Percentiles rank a stretch among this genome's conserved stretches.
These are phyloP conservation scores for Vigna hirtella DNA, from an alignment of 306 rosid species.

Conservation along the genomic window DNA sequence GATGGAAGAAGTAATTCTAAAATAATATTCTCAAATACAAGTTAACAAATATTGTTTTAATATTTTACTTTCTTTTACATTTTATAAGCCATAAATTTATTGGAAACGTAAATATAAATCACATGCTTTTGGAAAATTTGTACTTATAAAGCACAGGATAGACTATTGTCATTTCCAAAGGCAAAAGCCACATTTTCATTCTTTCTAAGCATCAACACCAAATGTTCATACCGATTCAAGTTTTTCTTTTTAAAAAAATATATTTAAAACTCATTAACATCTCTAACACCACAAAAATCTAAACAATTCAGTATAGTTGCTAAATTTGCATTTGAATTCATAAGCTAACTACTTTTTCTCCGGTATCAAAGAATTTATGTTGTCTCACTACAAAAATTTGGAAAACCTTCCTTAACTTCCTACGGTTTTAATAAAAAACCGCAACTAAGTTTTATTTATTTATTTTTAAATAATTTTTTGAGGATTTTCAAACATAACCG, in stretches of 20 bases:
- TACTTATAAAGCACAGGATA: background rate
- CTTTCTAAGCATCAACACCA: slow-evolving; percentile 18
- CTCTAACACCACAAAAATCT: slow-evolving; percentile 10
- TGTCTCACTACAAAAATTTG: background rate
- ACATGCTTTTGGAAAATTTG: slow-evolving; percentile 6
- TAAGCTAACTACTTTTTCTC: background rate
- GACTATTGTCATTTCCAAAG: slow-evolving; percentile 23
- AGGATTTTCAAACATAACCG: no score
- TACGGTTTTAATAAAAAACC: no score
- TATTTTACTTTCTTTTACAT: no score
- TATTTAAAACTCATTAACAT: background rate
- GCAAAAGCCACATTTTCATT: slow-evolving; percentile 31
- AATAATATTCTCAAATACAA: no score
- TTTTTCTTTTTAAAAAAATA: no score
- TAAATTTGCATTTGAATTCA: slow-evolving; percentile 13
- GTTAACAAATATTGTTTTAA: no score
- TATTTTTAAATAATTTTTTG: no score
- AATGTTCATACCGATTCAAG: background rate
- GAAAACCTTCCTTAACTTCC: no score
- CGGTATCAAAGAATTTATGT: background rate
- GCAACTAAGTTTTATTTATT: no score
- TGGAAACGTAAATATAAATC: background rate
- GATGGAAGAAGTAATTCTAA: no score
- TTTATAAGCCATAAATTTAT: slow-evolving; percentile 4
- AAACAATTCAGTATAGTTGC: background rate